Base-by-base conservation (phyloP, 2,329 filamentous ascomycete genomes). In the Basipetospora chlamydospora region DNA sequence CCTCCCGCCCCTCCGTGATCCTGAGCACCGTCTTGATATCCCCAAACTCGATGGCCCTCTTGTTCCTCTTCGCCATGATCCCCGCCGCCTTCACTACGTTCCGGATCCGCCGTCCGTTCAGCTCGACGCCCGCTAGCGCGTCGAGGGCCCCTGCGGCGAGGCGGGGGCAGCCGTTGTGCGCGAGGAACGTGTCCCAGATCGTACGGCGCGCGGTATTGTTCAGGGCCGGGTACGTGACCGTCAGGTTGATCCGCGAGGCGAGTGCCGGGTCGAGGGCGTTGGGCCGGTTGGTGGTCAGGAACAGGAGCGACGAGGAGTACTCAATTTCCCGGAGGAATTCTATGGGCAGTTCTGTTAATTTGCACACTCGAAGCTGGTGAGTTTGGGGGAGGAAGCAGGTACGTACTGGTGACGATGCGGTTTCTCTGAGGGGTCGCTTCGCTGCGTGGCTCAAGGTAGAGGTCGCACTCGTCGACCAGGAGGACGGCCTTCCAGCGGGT, bases 301-400 rank as follows among this genome's bases (percentile, higher is more conserved):
- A 66, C 28, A 67, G 53, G 37, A 65, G 61, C 18, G 61, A 61
- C 44, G 61, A 52, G 48, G 63, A 66, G 54, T 63, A 64, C 49
- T 66, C 62, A 23, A 66, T 29, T n/a, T 37, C 35, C 8, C 23
- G 35, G 18, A 37, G 35, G 35, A 37, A 31, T 37, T 31, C 35
- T 37, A 21, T 18, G 20, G 3, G n/a, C n/a, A n/a, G 18, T 13
- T 16, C 8, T 15, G 8, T 10, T 3, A 7, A 12, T 26, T 25
- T 25, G n/a, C 22, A 23, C 11, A 5, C n/a, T n/a, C n/a, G n/a
- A n/a, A n/a, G n/a, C n/a, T n/a, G n/a, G n/a, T n/a, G n/a, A n/a
- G n/a, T n/a, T n/a, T n/a, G n/a, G n/a, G n/a, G 5, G 16, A 6
- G 46, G 31, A 57, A 5, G 37, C 54, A 49, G 33, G 53, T 51